Percentiles rank a stretch among this genome's conserved stretches.
Evolutionary conservation across 805 yeast genomes (phyloP).

Genomic region (Ascoidea rubescens): DNA sequence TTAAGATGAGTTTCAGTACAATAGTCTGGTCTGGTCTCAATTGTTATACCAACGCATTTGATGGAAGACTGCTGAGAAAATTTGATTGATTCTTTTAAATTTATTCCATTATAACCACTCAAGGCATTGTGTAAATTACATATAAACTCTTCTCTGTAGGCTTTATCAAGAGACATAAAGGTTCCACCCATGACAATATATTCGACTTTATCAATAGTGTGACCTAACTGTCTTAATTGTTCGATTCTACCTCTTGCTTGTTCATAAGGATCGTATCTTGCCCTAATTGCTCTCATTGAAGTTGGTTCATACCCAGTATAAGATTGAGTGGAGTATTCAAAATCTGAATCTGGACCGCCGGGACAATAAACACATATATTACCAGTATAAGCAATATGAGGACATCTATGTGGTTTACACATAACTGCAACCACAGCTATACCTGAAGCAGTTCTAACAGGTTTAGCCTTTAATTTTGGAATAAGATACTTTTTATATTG

Average conservation of each 20-base stretch:
- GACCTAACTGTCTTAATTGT: slow-evolving; percentile 89
- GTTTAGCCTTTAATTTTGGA: slow-evolving; percentile 95
- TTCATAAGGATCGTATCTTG: slow-evolving; percentile 95
- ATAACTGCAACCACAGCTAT: slow-evolving; percentile 98
- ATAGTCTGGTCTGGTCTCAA: slow-evolving; percentile 96
- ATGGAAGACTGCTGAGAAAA: slow-evolving; percentile 91
- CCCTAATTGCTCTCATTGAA: slow-evolving; percentile 98
- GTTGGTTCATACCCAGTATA: slow-evolving; percentile 99
- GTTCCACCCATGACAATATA: slow-evolving; percentile 99
- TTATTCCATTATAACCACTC: slow-evolving; percentile 79
- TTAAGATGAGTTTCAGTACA: slow-evolving; percentile 91
- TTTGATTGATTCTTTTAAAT: slow-evolving; percentile 79
- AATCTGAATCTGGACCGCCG: slow-evolving; percentile 98
- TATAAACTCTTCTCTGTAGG: slow-evolving; percentile 82
- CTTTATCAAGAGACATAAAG: slow-evolving; percentile 86
- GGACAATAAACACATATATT: slow-evolving; percentile 98
- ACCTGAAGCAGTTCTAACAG: slow-evolving; percentile 96
- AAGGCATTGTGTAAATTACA: slow-evolving; percentile 87
- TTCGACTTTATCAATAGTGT: slow-evolving; percentile 93
- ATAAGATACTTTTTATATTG: slow-evolving; percentile 83
- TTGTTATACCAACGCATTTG: slow-evolving; percentile 96
- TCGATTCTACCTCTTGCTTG: slow-evolving; percentile 97
- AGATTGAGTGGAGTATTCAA: slow-evolving; percentile 95
- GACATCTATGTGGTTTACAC: slow-evolving; percentile 99
- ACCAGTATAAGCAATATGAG: slow-evolving; percentile 97